Evolutionary conservation across 108 stramenopile genomes (phyloP).

Genomic region (Mayamaea pseudoterrestris): DNA sequence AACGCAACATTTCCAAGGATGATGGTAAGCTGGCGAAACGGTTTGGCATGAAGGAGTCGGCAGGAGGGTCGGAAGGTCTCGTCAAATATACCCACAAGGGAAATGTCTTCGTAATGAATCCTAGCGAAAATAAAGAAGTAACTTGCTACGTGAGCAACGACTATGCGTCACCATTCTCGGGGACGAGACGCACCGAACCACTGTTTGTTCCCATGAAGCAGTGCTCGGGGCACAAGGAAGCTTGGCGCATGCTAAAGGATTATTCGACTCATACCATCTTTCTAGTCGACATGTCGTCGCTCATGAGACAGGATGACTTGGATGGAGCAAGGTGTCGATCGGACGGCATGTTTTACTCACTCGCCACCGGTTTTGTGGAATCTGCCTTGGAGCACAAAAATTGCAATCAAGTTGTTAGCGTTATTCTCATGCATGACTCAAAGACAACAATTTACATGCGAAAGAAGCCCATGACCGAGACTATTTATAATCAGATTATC

Average conservation of each 20-base stretch:
- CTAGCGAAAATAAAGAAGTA: slow-evolving; percentile 14
- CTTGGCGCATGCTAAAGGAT: not conserved
- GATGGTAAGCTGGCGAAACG: slow-evolving; percentile 25
- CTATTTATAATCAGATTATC: slow-evolving; percentile 25
- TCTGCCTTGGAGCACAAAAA: not conserved
- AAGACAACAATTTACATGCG: slow-evolving; percentile 12
- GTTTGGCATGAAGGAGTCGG: slow-evolving; percentile 35
- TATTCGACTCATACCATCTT: slow-evolving; percentile 25
- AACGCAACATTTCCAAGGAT: slow-evolving; percentile 34
- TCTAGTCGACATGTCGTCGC: slow-evolving; percentile 35
- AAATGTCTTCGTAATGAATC: slow-evolving; percentile 28
- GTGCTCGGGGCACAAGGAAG: not conserved
- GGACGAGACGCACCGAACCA: not conserved
- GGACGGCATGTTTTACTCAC: slow-evolving; percentile 33
- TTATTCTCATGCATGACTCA: slow-evolving; percentile 22
- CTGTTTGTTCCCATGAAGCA: too few species aligned
- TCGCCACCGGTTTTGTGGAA: slow-evolving; percentile 33
- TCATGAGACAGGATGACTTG: slow-evolving; percentile 31
- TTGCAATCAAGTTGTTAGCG: slow-evolving; percentile 15
- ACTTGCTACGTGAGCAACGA: slow-evolving; percentile 27
- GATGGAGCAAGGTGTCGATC: slow-evolving; percentile 25
- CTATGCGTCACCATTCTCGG: not conserved
- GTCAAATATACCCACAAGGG: slow-evolving; percentile 39
- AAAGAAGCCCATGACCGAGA: slow-evolving; percentile 17
- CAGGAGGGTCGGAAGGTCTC: slow-evolving; percentile 13